Percentiles rank a stretch among this genome's conserved stretches.
Conservation (phyloP, 306 rosid genomes). For the Canavalia gladiata region DNA sequence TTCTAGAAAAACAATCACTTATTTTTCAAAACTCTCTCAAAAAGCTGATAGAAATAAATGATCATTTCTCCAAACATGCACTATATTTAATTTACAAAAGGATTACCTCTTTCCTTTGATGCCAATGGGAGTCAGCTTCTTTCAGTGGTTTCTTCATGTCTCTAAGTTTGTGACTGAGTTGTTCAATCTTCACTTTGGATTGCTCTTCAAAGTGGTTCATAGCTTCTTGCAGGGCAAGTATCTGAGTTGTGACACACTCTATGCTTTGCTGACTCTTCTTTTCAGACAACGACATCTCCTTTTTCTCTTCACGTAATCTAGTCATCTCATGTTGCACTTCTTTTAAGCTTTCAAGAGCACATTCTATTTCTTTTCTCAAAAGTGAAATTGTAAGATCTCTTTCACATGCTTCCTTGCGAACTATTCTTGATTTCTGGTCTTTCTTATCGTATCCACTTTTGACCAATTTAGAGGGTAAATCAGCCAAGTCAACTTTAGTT, state of each 20-base stretch:
- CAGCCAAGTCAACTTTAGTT: slow-evolving; percentile 44
- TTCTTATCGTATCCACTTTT: slow-evolving; percentile 45
- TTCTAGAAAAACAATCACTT: no score
- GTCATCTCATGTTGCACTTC: slow-evolving; percentile 85
- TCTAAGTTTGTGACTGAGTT: slow-evolving; percentile 58
- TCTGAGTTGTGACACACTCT: slow-evolving; percentile 57
- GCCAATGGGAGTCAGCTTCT: slow-evolving; percentile 68
- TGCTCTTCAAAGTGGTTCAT: slow-evolving; percentile 70
- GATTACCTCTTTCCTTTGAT: slow-evolving; percentile 72
- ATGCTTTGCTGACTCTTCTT: slow-evolving; percentile 65
- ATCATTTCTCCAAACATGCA: background rate
- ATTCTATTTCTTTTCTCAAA: slow-evolving; percentile 82
- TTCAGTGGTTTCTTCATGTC: slow-evolving; percentile 62
- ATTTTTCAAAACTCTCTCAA: no score
- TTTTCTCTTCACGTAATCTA: slow-evolving; percentile 73
- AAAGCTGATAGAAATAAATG: no score
- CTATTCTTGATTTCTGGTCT: slow-evolving; percentile 46
- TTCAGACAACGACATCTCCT: slow-evolving; percentile 65
- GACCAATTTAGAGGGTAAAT: slow-evolving; percentile 49
- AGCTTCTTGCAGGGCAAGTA: slow-evolving; percentile 66
- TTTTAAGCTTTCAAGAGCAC: slow-evolving; percentile 82
- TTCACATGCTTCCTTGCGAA: slow-evolving; percentile 52
- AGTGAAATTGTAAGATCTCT: slow-evolving; percentile 76
- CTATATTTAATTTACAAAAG: background rate
- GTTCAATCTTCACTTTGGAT: slow-evolving; percentile 64